phyloP scores from a whole-genome alignment of 1,284 basidiomycete species.

The Chondrostereum purpureum region DNA sequence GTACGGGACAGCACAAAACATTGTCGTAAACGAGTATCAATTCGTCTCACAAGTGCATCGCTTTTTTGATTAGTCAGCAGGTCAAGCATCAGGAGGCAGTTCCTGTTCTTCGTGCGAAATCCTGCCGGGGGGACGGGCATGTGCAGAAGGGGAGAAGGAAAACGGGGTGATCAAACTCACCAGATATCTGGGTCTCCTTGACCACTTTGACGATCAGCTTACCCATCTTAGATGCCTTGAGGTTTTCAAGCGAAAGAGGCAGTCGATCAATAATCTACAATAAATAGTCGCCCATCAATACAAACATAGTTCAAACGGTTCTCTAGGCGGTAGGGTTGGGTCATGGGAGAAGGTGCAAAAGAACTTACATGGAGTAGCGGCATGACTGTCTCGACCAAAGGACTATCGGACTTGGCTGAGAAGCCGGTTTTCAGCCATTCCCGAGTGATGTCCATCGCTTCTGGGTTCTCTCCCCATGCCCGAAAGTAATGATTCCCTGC shows the following conservation, averaged over 20 bases:
- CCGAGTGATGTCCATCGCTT: slow-evolving; percentile 67
- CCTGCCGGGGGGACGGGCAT: slow-evolving; percentile 19
- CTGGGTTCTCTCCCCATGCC: slow-evolving; percentile 68
- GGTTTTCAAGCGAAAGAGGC: slow-evolving; percentile 60
- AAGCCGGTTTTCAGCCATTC: slow-evolving; percentile 72
- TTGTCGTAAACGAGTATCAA: too few relatives aligned
- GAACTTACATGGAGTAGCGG: slow-evolving; percentile 73
- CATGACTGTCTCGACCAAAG: slow-evolving; percentile 70
- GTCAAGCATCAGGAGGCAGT: too few relatives aligned
- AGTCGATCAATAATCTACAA: slow-evolving; percentile 73
- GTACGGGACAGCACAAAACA: too few relatives aligned
- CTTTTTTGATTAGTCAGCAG: too few relatives aligned
- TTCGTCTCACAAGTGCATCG: too few relatives aligned
- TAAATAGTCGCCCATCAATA: slow-evolving; percentile 5
- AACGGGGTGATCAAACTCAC: slow-evolving; percentile 41
- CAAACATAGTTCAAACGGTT: slow-evolving; percentile 7
- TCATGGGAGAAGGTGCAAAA: too few relatives aligned
- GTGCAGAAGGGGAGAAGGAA: slow-evolving; percentile 17
- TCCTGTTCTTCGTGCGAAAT: too few relatives aligned
- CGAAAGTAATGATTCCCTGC: slow-evolving; percentile 80
- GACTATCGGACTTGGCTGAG: slow-evolving; percentile 45
- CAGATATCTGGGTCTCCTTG: slow-evolving; percentile 60
- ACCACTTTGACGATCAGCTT: slow-evolving; percentile 68
- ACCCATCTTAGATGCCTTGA: slow-evolving; percentile 67
- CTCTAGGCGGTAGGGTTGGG: too few relatives aligned